Evolutionary conservation across 225 moss, liverwort and hornwort genomes (phyloP).

Genomic region (Climacium dendroides): DNA sequence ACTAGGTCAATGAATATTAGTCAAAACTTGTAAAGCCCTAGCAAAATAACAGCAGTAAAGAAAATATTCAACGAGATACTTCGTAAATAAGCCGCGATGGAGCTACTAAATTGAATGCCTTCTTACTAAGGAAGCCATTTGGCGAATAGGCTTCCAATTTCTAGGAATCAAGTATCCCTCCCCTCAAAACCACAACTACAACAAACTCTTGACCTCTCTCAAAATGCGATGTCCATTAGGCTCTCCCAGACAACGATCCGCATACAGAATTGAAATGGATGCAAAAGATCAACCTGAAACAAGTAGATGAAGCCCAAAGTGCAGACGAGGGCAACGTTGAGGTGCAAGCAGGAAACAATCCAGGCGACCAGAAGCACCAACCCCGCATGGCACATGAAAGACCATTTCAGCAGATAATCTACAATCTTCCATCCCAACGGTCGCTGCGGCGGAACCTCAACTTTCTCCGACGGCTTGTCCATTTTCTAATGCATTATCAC

Average conservation of each 20-base stretch:
- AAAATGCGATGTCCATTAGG: not conserved
- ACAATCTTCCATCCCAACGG: slow-evolving; percentile 4
- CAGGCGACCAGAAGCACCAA: slow-evolving; percentile 53
- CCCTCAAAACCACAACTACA: not conserved
- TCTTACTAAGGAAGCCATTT: not conserved
- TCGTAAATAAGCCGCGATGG: not conserved
- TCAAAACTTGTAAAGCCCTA: not conserved
- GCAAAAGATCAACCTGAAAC: slow-evolving; percentile 26
- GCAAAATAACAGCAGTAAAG: not conserved
- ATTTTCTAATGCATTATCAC: slow-evolving; percentile 10
- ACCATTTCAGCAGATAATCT: slow-evolving; percentile 21
- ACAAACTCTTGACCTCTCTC: not conserved
- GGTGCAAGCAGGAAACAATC: slow-evolving; percentile 24
- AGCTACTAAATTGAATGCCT: not conserved
- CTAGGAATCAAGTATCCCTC: not conserved
- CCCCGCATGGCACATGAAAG: slow-evolving; percentile 70
- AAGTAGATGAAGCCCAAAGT: slow-evolving; percentile 62
- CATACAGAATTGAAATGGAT: not conserved
- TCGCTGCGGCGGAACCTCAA: not conserved
- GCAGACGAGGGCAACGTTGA: slow-evolving; percentile 51
- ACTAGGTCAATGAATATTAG: not conserved
- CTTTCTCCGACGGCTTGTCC: not conserved
- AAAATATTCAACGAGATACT: not conserved
- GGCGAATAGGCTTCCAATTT: not conserved
- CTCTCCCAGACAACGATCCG: not conserved